Conservation (phyloP, 2,329 filamentous ascomycete species). For the Zymoseptoria passerinii region DNA sequence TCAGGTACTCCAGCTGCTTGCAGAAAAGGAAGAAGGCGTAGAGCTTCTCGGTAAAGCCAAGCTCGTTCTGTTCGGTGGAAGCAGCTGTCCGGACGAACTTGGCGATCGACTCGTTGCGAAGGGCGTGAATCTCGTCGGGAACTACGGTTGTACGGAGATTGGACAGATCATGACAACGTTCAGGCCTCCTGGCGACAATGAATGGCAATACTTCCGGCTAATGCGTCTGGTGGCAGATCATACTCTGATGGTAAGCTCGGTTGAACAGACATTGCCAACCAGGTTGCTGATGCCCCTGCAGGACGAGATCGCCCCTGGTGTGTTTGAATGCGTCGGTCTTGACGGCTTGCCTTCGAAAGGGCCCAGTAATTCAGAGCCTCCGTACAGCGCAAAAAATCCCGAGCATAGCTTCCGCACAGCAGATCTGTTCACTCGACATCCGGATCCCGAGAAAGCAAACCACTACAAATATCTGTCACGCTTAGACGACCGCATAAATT, state of each 20-base stretch:
- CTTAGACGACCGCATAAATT: slow-evolving; percentile 40
- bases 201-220: slow-evolving; percentile 51
- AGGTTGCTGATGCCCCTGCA: neutral
- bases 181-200: slow-evolving; percentile 44
- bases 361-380: slow-evolving; percentile 34
- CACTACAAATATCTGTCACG: slow-evolving; percentile 43
- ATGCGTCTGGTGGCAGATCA: slow-evolving; percentile 25
- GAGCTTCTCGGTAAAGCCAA: slow-evolving; percentile 20
- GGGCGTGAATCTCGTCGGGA: slow-evolving; percentile 29
- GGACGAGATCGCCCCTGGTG: slow-evolving; percentile 29
- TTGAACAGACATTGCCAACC: neutral
- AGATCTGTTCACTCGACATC: slow-evolving; percentile 38
- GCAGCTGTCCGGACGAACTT: slow-evolving; percentile 28
- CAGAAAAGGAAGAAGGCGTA: slow-evolving; percentile 48
- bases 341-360: slow-evolving; percentile 29
- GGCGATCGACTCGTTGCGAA: slow-evolving; percentile 27
- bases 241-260: slow-evolving; percentile 16
- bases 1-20: slow-evolving; percentile 55
- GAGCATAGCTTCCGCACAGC: slow-evolving; percentile 43
- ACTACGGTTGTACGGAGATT: slow-evolving; percentile 47
- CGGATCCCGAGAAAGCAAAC: slow-evolving; percentile 35
- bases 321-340: slow-evolving; percentile 38
- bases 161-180: slow-evolving; percentile 56
- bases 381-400: slow-evolving; percentile 30
- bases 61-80: slow-evolving; percentile 28